Evolutionary conservation across 306 rosid species (phyloP).

Genomic region (Ochetophila trinervis): DNA sequence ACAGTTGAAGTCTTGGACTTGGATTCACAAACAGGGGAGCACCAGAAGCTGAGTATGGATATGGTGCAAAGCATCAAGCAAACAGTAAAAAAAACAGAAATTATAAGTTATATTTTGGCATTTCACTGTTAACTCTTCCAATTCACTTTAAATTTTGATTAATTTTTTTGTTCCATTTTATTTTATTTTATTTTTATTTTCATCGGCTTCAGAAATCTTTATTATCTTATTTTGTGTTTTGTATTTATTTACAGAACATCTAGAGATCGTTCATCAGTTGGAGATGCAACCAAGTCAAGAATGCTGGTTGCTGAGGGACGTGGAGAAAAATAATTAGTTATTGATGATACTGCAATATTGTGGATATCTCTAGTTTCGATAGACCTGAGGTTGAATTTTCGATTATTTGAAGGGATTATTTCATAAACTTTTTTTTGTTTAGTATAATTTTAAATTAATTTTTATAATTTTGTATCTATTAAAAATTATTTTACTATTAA

Average conservation of each 20-base stretch:
- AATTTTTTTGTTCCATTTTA: too few species aligned
- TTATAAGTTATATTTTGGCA: constrained; percentile 38
- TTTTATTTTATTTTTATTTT: background rate
- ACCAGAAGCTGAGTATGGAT: constrained; percentile 93
- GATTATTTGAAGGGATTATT: too few species aligned
- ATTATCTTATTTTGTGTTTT: constrained; percentile 10
- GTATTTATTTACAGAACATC: constrained; percentile 38
- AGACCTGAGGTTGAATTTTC: constrained; percentile 38
- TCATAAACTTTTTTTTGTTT: too few species aligned
- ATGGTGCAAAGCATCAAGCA: constrained; percentile 86
- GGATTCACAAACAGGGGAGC: constrained; percentile 95
- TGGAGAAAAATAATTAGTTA: constrained; percentile 57
- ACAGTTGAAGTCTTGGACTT: constrained; percentile 92
- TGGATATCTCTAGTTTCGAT: constrained; percentile 31
- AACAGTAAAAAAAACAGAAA: constrained; percentile 77
- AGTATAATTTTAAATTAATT: too few species aligned
- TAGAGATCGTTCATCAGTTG: constrained; percentile 55
- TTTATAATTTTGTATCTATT: too few species aligned
- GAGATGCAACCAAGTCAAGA: constrained; percentile 58
- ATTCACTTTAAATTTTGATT: constrained; percentile 8
- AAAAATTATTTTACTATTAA: too few species aligned
- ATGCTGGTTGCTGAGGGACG: constrained; percentile 48
- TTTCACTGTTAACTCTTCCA: constrained; percentile 13
- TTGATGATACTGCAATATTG: constrained; percentile 30
- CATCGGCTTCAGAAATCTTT: background rate